These are phyloP conservation scores for Pseudotsuga menziesii DNA, from an alignment of 75 land plant species.

Conservation along the genomic window DNA sequence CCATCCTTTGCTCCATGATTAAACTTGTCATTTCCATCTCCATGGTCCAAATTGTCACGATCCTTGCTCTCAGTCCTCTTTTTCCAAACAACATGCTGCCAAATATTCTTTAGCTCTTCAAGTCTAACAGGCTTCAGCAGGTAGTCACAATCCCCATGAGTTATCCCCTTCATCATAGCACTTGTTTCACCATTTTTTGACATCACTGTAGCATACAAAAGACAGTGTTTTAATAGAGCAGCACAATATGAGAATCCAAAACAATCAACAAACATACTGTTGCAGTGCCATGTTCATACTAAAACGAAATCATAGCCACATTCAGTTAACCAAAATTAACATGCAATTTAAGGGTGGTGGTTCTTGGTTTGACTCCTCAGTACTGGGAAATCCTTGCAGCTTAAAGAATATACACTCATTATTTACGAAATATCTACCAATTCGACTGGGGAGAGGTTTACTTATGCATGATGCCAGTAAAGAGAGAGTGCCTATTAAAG, in stretches of 20 bases:
- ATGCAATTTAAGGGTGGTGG: neutral
- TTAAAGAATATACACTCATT: neutral
- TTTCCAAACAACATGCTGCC: slow-evolving; percentile 90
- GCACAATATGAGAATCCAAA: neutral
- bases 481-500: too few relatives aligned
- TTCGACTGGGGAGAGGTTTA: neutral
- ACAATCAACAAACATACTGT: neutral
- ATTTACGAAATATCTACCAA: neutral
- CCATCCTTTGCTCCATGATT: slow-evolving; percentile 16
- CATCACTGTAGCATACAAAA: slow-evolving; percentile 54
- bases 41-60: slow-evolving; percentile 16
- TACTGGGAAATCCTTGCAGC: neutral
- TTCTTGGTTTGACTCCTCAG: neutral
- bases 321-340: neutral
- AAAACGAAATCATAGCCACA: neutral
- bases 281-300: neutral
- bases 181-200: slow-evolving; percentile 79
- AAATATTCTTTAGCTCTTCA: slow-evolving; percentile 85
- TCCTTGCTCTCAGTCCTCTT: slow-evolving; percentile 33
- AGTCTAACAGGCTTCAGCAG: slow-evolving; percentile 81
- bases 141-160: slow-evolving; percentile 91
- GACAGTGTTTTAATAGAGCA: slow-evolving; percentile 21
- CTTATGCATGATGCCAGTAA: neutral
- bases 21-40: slow-evolving; percentile 25
- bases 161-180: slow-evolving; percentile 85